phyloP scores from a whole-genome alignment of 768 basidiomycete genomes.

The Pleurotus salmoneostramineus region DNA sequence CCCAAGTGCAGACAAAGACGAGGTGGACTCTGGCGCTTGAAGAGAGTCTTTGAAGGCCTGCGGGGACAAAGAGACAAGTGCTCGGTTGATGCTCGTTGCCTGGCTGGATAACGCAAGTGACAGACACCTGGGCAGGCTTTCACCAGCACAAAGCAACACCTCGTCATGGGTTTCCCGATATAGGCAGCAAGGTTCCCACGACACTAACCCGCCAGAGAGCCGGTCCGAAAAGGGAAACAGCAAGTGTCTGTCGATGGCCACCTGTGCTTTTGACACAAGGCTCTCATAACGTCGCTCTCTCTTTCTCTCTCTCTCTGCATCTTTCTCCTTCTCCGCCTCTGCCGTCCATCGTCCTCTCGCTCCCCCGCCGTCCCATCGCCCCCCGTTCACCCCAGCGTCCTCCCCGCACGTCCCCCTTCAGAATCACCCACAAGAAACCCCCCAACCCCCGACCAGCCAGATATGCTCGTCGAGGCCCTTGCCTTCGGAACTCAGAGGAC shows the following conservation, averaged over 20 bases:
- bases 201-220: conserved; percentile 7
- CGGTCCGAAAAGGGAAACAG: conserved; percentile 27
- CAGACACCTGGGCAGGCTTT: too few species aligned
- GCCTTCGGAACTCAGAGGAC: too few species aligned
- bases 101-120: too few species aligned
- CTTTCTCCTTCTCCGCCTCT: conserved; percentile 7
- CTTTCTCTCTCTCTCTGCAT: conserved; percentile 4
- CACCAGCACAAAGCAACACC: too few species aligned
- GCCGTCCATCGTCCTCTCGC: conserved; percentile 6
- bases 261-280: conserved; percentile 25
- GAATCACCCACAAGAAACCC: too few species aligned
- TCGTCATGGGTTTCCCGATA: background rate
- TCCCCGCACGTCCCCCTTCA: too few species aligned
- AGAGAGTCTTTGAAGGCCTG: background rate
- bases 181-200: conserved; percentile 14
- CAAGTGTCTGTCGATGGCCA: conserved; percentile 25
- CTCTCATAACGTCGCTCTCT: background rate
- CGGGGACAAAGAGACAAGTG: too few species aligned
- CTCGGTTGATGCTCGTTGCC: too few species aligned
- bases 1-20: background rate
- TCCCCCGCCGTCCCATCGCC: conserved; percentile 8
- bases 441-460: too few species aligned
- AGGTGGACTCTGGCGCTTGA: background rate
- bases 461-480: too few species aligned
- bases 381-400: conserved; percentile 9